Percentiles rank a stretch among this genome's conserved stretches.
phyloP scores from a whole-genome alignment of 805 yeast species.

The Sugiyamaella lignohabitans region DNA sequence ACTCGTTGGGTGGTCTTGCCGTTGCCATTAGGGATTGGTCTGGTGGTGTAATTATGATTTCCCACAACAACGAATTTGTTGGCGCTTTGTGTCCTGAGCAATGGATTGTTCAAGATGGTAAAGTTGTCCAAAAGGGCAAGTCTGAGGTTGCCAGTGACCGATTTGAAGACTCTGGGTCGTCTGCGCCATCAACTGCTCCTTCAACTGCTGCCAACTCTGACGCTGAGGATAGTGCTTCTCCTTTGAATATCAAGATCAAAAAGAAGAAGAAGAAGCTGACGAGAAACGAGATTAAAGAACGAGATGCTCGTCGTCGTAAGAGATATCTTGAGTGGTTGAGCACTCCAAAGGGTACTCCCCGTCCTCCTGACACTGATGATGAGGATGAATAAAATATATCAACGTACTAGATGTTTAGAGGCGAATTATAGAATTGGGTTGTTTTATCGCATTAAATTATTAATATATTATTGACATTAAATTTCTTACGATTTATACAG shows the following conservation, averaged over 20 bases:
- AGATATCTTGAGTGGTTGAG: conserved; percentile 92
- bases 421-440: not conserved
- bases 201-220: conserved; percentile 41
- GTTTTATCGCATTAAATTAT: not conserved
- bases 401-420: not conserved
- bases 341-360: conserved; percentile 97
- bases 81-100: conserved; percentile 98
- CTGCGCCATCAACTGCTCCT: conserved; percentile 40
- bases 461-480: not conserved
- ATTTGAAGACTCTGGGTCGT: conserved; percentile 69
- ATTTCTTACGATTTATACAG: no score
- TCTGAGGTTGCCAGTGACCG: conserved; percentile 67
- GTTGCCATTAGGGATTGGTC: conserved; percentile 96
- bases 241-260: conserved; percentile 91
- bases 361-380: conserved; percentile 88
- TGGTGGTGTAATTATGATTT: conserved; percentile 98
- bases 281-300: conserved; percentile 87
- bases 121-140: conserved; percentile 75
- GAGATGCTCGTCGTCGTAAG: conserved; percentile 89
- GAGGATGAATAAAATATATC: conserved; percentile 56
- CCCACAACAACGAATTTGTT: conserved; percentile 94
- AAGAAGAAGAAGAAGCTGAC: conserved; percentile 94
- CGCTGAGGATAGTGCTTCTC: conserved; percentile 73
- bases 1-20: conserved; percentile 94
- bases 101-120: conserved; percentile 94